Base-by-base conservation (phyloP, 1,284 basidiomycete species). In the Thelephora terrestris region DNA sequence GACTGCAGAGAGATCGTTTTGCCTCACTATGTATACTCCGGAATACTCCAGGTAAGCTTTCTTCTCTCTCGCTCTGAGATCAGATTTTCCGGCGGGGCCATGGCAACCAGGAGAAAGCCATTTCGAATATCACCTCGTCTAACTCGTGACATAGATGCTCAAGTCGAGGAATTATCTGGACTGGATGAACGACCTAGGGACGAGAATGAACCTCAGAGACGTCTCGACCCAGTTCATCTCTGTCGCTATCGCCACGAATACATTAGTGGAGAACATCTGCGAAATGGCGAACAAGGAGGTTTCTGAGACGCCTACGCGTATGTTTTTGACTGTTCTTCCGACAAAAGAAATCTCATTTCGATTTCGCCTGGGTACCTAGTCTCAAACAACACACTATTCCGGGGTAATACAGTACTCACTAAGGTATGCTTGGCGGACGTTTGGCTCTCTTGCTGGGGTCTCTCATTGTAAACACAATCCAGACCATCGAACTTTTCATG, bases 331-430 rank as follows among this genome's bases (percentile, higher is more conserved):
- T 14, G 14, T 35, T 14, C 9, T 18, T 23, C 29, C 24, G n/a
- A n/a, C n/a, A n/a, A n/a, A n/a, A n/a, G n/a, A n/a, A n/a, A n/a
- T n/a, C 29, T 32, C 29, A 23, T 34, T 36, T 14, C 9, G 38
- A 23, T 24, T 49, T 21, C 47, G 36, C 21, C 32, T 46, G 42
- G 44, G 25, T 24, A n/a, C 42, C 7, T 10, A 38, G 20, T 44
- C 67, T 64, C 63, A 0, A 62, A 64, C 43, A 63, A 61, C 70
- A 56, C 71, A 67, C 49, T 75, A 67, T 60, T 84, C 51, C 80
- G 88, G 46, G 87, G 86, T 24, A 91, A 90, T 60, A 87, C 82
- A 5, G 77, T 76, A 35, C 71, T 91, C 48, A 91, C 89, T 20
- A 91, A 88, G 39, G 39, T 42, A 32, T 14, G 29, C 14, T 3